phyloP scores from a whole-genome alignment of 305 asterid species.

The Petunia hybrid region DNA sequence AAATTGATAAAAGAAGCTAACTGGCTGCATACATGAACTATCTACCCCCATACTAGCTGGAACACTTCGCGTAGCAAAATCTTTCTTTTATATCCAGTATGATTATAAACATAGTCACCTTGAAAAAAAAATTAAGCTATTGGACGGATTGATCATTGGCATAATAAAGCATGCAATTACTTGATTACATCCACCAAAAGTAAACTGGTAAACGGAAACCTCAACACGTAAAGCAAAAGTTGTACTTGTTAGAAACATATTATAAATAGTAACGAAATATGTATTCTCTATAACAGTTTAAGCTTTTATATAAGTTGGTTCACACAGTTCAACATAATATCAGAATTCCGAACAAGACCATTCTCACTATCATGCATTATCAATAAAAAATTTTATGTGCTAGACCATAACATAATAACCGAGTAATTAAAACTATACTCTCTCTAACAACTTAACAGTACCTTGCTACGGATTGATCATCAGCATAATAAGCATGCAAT shows the following conservation, averaged over 20 bases:
- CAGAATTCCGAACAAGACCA: no score
- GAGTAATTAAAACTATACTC: background rate
- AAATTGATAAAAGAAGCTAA: background rate
- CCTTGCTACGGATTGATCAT: conserved; percentile 29
- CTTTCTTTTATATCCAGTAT: background rate
- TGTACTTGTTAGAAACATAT: background rate
- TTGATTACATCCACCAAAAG: background rate
- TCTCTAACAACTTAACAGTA: background rate
- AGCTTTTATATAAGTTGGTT: no score
- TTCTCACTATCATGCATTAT: no score
- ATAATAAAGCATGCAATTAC: background rate
- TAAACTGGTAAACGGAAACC: background rate
- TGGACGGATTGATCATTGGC: background rate
- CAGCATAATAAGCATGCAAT: no score
- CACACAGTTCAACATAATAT: no score
- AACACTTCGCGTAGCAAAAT: background rate
- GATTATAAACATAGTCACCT: background rate
- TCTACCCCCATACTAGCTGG: no score
- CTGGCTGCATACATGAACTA: background rate
- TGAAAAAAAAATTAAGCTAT: background rate
- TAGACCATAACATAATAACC: background rate
- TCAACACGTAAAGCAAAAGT: background rate
- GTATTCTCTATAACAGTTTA: no score
- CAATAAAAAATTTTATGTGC: background rate
- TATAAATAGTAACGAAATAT: no score